A percentile compares a stretch with the other conserved stretches of the same genome.
Evolutionary conservation across 169 alveolate genomes (phyloP).

Genomic region (Perkinsus marinus): DNA sequence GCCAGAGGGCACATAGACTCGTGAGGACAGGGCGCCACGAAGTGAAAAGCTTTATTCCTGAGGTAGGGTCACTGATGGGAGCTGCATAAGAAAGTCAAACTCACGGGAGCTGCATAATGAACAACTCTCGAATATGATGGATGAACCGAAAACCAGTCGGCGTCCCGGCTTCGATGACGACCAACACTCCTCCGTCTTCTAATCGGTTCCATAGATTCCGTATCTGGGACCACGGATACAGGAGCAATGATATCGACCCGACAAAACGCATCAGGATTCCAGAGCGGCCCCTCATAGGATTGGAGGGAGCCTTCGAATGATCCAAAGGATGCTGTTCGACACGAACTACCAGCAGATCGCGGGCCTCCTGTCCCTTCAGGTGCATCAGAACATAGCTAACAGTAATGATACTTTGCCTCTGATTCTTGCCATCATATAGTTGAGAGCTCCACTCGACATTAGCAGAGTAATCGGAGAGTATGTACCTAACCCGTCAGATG

Average conservation of each 20-base stretch:
- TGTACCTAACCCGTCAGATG: background rate
- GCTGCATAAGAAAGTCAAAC: constrained; percentile 5
- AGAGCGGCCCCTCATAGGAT: no score
- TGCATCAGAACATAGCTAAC: background rate
- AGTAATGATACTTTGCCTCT: background rate
- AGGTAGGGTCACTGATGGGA: background rate
- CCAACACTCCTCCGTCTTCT: constrained; percentile 22
- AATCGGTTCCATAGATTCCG: constrained; percentile 36
- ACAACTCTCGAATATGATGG: constrained; percentile 60
- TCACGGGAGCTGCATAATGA: constrained; percentile 60
- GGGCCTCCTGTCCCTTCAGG: background rate
- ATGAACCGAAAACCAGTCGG: constrained; percentile 74
- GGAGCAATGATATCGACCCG: background rate
- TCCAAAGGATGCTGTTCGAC: no score
- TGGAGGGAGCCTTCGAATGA: no score
- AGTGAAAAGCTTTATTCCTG: background rate
- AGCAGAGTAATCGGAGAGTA: background rate
- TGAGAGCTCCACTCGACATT: background rate
- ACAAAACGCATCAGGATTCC: background rate
- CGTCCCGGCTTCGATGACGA: constrained; percentile 64
- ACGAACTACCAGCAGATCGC: background rate
- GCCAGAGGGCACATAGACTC: constrained; percentile 73
- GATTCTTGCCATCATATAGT: background rate
- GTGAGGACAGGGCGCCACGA: constrained; percentile 56
- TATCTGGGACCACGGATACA: background rate